Base-by-base conservation (phyloP, 495 filamentous ascomycete genomes). In the Hapsidospora chrysogenum region DNA sequence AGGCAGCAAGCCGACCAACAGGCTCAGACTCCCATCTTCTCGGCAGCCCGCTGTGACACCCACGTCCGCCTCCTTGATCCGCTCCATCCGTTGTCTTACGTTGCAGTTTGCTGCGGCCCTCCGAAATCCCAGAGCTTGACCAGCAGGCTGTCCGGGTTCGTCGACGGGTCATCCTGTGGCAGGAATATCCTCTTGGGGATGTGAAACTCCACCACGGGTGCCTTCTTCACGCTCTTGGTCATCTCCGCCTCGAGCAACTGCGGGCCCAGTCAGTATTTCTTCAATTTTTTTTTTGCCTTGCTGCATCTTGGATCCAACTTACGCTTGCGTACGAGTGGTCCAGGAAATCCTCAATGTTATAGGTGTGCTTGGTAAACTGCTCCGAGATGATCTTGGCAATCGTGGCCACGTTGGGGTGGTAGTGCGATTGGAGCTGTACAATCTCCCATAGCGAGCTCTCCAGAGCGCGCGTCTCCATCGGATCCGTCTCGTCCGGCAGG, bases 371-470 rank as follows among this genome's bases (percentile, higher is more conserved):
- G 3, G 86, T 96, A 55, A 96, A 99, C 56, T 95, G 89, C 62
- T 99, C 84, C 17, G 80, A 80, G 38, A 99, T 75, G 38, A 99
- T 92, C 55, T 80, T 85, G 17, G 84, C 81, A 39, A 96, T 76
- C 3, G 86, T 85, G 2, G 87, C 85, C 23, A 99, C 85, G 50
- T 94, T 96, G 23, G 92, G 92, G 52, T 99, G 92, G 57, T 89
- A 96, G 58, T 99, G 92, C 3, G 73, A 74, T 56, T 89, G 83
- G 31, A 95, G 61, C 35, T 77, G 79, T 37, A 86, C 77, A 23
- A 96, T 69, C 55, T 99, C 92, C 92, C 92, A 99, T 9, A 96
- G 55, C 55, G 79, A 82, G 53, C 84, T 93, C 37, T 95, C 85
- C 33, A 96, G 78, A 9, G 92, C 92, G 34, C 64, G 45, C 4